These are phyloP conservation scores for Uromyces viciae-fabae DNA, from an alignment of 1,284 basidiomycete genomes.

Conservation along the genomic window DNA sequence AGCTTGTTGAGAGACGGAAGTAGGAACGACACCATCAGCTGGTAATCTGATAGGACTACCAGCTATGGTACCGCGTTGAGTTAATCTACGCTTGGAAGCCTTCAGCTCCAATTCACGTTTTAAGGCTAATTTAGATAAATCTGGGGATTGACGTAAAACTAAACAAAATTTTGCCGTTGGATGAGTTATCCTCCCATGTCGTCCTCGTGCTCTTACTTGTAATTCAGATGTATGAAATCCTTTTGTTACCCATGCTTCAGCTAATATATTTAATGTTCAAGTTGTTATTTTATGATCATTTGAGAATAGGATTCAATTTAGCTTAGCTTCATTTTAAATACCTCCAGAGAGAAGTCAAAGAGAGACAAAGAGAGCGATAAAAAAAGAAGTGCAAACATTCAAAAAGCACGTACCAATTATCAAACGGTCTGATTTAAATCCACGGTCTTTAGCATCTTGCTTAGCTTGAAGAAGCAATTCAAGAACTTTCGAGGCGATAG, in stretches of 20 bases:
- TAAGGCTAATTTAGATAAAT: constrained; percentile 3
- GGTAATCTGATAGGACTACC: constrained; percentile 33
- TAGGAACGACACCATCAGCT: constrained; percentile 33
- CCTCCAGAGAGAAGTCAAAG: not conserved
- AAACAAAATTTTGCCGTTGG: constrained; percentile 28
- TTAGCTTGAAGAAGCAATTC: constrained; percentile 14
- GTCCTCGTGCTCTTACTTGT: constrained; percentile 37
- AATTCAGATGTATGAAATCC: constrained; percentile 28
- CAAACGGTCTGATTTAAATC: constrained; percentile 23
- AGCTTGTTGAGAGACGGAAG: not conserved
- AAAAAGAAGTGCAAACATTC: not conserved
- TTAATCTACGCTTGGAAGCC: not conserved
- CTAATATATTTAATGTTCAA: too few species aligned
- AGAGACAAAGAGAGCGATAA: not conserved
- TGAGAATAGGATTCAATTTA: not conserved
- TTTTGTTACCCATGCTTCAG: constrained; percentile 40
- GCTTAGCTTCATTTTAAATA: not conserved
- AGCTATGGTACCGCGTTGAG: constrained; percentile 26
- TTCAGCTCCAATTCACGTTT: not conserved
- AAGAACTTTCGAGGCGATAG: constrained; percentile 27
- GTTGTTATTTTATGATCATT: not conserved
- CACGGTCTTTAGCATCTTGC: constrained; percentile 22
- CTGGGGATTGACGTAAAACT: constrained; percentile 17
- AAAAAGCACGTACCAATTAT: constrained; percentile 20
- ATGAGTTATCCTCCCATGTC: constrained; percentile 33